A percentile compares a stretch with the other conserved stretches of the same genome.
Conservation (phyloP, 2,329 filamentous ascomycete genomes). For the Davidsoniella eucalypti region DNA sequence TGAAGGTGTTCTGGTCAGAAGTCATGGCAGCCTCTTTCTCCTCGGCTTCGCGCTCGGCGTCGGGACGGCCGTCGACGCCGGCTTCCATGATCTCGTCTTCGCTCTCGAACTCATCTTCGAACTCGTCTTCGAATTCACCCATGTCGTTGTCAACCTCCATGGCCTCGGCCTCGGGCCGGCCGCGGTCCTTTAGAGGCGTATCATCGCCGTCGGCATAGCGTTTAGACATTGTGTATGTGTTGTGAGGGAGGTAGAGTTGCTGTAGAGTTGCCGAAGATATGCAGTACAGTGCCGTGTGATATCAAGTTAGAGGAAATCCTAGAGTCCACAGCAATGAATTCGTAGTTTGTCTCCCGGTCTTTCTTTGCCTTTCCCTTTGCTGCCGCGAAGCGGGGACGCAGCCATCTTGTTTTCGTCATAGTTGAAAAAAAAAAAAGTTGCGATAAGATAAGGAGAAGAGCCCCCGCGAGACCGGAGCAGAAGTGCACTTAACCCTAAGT, state of each 20-base stretch:
- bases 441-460: not conserved
- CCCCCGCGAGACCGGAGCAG: too few species aligned
- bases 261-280: too few species aligned
- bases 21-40: conserved; percentile 79
- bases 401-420: too few species aligned
- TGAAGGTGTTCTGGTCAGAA: conserved; percentile 85
- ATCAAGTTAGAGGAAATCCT: too few species aligned
- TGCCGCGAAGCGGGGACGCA: too few species aligned
- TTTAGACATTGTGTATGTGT: conserved; percentile 38
- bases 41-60: conserved; percentile 82
- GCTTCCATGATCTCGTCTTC: conserved; percentile 86
- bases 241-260: not conserved
- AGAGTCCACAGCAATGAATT: too few species aligned
- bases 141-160: conserved; percentile 46
- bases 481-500: too few species aligned
- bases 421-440: conserved; percentile 3
- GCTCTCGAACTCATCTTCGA: conserved; percentile 79
- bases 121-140: conserved; percentile 89
- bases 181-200: conserved; percentile 41
- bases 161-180: conserved; percentile 47
- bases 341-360: too few species aligned
- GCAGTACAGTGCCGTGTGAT: too few species aligned
- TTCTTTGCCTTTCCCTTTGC: too few species aligned
- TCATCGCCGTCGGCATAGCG: conserved; percentile 34
- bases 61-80: conserved; percentile 80